A percentile compares a stretch with the other conserved stretches of the same genome.
Conservation (phyloP, 106 monocot genomes). For the Narthecium ossifragum region DNA sequence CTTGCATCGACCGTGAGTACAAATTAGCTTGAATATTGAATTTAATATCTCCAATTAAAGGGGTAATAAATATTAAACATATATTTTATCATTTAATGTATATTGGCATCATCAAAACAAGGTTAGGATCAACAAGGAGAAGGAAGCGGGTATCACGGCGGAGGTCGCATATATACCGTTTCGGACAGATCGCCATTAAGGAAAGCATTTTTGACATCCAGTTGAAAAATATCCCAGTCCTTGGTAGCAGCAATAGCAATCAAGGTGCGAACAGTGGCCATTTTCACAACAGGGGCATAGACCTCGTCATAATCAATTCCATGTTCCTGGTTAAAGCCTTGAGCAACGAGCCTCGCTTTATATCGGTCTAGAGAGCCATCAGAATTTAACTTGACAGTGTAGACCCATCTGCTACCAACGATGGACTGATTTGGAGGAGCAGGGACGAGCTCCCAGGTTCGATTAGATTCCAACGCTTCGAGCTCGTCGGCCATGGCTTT, state of each 20-base stretch:
- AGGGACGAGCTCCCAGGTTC: not conserved
- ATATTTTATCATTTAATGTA: too few species aligned
- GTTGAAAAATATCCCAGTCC: not conserved
- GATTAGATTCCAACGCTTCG: not conserved
- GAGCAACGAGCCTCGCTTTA: slow-evolving; percentile 11
- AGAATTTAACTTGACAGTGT: slow-evolving; percentile 2
- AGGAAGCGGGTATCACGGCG: not conserved
- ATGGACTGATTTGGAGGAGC: not conserved
- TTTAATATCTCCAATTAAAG: too few species aligned
- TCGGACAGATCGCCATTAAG: not conserved
- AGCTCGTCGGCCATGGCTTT: slow-evolving; percentile 14
- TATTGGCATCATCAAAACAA: too few species aligned
- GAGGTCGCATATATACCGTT: not conserved
- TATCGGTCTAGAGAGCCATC: slow-evolving; percentile 19
- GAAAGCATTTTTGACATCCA: not conserved
- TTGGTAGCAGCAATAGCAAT: not conserved
- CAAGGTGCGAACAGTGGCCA: not conserved
- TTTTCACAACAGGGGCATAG: not conserved
- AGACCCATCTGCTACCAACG: slow-evolving; percentile 7
- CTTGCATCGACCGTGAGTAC: too few species aligned
- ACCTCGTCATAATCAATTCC: not conserved
- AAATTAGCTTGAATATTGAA: too few species aligned
- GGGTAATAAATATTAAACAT: too few species aligned
- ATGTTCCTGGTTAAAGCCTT: not conserved
- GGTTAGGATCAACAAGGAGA: too few species aligned